Evolutionary conservation across 768 basidiomycete species (phyloP).

Genomic region (Coprinopsis marcescibilis): DNA sequence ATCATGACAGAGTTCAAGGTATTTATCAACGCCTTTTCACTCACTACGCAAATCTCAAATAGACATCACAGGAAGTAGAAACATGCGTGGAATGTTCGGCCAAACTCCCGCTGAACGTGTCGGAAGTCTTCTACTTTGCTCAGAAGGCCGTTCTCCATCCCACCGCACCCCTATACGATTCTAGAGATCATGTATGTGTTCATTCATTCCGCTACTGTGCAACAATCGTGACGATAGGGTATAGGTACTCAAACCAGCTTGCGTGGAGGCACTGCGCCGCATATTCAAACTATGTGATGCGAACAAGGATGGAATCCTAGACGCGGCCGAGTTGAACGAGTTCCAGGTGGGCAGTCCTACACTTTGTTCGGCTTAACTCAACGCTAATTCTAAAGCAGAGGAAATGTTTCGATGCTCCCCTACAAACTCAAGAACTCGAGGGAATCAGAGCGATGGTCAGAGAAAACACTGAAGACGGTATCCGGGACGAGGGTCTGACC

Average conservation of each 20-base stretch:
- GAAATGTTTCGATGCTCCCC: constrained; percentile 91
- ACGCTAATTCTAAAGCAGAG: constrained; percentile 40
- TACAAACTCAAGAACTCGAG: constrained; percentile 90
- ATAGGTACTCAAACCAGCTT: constrained; percentile 89
- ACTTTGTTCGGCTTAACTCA: constrained; percentile 3
- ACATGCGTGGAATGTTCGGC: constrained; percentile 98
- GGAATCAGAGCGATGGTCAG: constrained; percentile 93
- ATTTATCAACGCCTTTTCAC: constrained; percentile 4
- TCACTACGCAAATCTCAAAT: constrained; percentile 11
- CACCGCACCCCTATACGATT: constrained; percentile 95
- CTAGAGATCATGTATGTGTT: constrained; percentile 79
- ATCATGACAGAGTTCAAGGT: constrained; percentile 99
- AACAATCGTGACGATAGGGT: constrained; percentile 9
- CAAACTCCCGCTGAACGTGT: constrained; percentile 82
- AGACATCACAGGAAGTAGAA: constrained; percentile 80
- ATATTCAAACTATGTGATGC: constrained; percentile 97
- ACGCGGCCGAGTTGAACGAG: constrained; percentile 88
- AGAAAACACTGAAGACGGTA: constrained; percentile 68
- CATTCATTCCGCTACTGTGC: constrained; percentile 1
- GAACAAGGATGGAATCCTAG: constrained; percentile 90
- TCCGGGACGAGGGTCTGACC: constrained; percentile 77
- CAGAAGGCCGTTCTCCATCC: constrained; percentile 97
- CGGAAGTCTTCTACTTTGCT: constrained; percentile 97
- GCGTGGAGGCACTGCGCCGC: constrained; percentile 77
- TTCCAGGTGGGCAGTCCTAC: constrained; percentile 65